Evolutionary conservation across 257 asterid species (phyloP), one percentile per base, ranked within the genome.

Genomic region (Pogostemon cablin): DNA sequence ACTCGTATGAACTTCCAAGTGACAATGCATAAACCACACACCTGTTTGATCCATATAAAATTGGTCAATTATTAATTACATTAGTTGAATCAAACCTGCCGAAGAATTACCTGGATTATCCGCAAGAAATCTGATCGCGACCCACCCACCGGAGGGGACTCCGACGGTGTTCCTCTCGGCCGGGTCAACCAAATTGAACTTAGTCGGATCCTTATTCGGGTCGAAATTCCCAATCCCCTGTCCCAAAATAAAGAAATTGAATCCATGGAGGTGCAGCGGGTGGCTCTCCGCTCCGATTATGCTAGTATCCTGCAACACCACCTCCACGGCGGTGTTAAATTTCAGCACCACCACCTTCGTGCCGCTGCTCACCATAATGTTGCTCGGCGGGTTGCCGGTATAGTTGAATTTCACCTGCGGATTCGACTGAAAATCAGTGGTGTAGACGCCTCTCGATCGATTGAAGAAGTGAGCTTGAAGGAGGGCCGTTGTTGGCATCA

Each of bases 1-100:
- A 61, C 90, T 85, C 39, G 90, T 86, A 66, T 88, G 93, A 1
- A 85, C 88, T 81, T 85, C 95, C 83, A 87, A 68, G 72, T 86
- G 92, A 75, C 96, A 88, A 43, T 84, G 92, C 96, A 86, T 85
- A 48, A 86, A 84, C 93, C 93, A 88, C 9, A 86, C 96, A 47
- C 90, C 88, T 86, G 60, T 35, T 55, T 68, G 6, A 58, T 65
- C 53, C 38, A 68, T 35, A 7, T 47, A 52, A 54, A 15, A 54
- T n/a, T n/a, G 50, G 48, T 65, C 20, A 25, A 2, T 7, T n/a
- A 41, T 15, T 0, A 35, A 58, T 4, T 9, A 9, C 0, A n/a
- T 2, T 3, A 4, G 44, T 58, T 9, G n/a, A 12, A 12, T 3
- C 34, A 12, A 12, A 0, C 34, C 8, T 8, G 6, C 3, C 32